Conservation (phyloP, 106 monocot species). For the Hemerocallis citrina region DNA sequence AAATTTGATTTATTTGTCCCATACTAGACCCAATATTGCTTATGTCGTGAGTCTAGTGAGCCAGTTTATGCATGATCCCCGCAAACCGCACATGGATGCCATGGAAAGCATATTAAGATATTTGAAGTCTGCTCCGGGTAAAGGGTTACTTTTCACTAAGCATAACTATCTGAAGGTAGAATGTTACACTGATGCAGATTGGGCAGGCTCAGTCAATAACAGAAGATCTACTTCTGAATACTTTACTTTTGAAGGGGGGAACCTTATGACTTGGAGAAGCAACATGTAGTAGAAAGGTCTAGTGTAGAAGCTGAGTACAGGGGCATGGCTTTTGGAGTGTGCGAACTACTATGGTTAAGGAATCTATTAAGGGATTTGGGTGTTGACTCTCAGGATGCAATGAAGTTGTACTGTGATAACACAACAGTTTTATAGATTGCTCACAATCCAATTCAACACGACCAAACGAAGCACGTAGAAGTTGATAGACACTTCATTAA, state of each 20-base stretch:
- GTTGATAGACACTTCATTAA: constrained; percentile 17
- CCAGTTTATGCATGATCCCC: no score
- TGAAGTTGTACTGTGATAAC: constrained; percentile 5
- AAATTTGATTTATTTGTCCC: neutral
- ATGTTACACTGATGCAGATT: neutral
- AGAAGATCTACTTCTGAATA: neutral
- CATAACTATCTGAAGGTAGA: neutral
- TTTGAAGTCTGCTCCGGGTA: neutral
- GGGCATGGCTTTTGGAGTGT: constrained; percentile 2
- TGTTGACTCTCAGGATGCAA: neutral
- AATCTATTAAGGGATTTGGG: neutral
- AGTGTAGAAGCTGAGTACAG: constrained; percentile 11
- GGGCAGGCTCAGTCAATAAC: constrained; percentile 1
- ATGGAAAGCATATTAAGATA: neutral
- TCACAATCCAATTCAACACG: constrained; percentile 14
- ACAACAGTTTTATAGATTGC: constrained; percentile 12
- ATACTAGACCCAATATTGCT: no score
- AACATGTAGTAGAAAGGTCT: constrained; percentile 4
- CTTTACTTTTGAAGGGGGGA: neutral
- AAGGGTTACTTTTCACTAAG: constrained; percentile 1
- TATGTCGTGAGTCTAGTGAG: neutral
- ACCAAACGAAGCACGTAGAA: constrained; percentile 4
- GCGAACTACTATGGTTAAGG: constrained; percentile 1
- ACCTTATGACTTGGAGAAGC: constrained; percentile 3
- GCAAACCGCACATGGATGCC: neutral